These are phyloP conservation scores for Clathrospora elynae DNA, from an alignment of 2,329 filamentous ascomycete genomes.

Conservation along the genomic window DNA sequence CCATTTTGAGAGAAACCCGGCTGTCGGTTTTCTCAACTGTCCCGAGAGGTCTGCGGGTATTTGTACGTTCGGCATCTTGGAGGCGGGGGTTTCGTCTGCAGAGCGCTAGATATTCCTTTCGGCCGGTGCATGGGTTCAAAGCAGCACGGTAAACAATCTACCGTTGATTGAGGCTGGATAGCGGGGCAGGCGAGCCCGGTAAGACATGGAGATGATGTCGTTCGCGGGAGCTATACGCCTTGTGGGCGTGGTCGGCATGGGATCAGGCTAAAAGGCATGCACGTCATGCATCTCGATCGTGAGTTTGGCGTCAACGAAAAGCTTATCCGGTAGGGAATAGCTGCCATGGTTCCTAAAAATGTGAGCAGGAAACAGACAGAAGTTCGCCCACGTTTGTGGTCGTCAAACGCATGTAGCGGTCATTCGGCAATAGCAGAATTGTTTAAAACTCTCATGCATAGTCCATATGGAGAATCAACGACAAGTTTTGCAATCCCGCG, in stretches of 20 bases:
- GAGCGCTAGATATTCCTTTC: slow-evolving; percentile 18
- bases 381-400: no score
- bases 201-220: slow-evolving; percentile 19
- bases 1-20: slow-evolving; percentile 24
- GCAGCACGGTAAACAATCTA: slow-evolving; percentile 7
- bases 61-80: slow-evolving; percentile 19
- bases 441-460: no score
- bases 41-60: slow-evolving; percentile 10
- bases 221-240: slow-evolving; percentile 25
- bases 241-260: slow-evolving; percentile 13
- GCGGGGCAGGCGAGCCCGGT: slow-evolving; percentile 21
- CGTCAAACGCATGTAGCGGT: no score
- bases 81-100: slow-evolving; percentile 7
- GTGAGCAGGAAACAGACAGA: background rate
- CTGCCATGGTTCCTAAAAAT: background rate
- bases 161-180: slow-evolving; percentile 20
- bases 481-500: no score
- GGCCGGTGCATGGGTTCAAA: slow-evolving; percentile 14
- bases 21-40: slow-evolving; percentile 1
- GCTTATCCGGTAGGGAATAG: background rate
- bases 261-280: slow-evolving; percentile 37
- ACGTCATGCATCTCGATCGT: slow-evolving; percentile 2
- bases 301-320: slow-evolving; percentile 1
- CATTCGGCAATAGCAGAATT: no score
- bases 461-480: no score